These are phyloP conservation scores for Mycosphaerella sp. DNA, from an alignment of 2,329 filamentous ascomycete genomes.

Conservation along the genomic window DNA sequence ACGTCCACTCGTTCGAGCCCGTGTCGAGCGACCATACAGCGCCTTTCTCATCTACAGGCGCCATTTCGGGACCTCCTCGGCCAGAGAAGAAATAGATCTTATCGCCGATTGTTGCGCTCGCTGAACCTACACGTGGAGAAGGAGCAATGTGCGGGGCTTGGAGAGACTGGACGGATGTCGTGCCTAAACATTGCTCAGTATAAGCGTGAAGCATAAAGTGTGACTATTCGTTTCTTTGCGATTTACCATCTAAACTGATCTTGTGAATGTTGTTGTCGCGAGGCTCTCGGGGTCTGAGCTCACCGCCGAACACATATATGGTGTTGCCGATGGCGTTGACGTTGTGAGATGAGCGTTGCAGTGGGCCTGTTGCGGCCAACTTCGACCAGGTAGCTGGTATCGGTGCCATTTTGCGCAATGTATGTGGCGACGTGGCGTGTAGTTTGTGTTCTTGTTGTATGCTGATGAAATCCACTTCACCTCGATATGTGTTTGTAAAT, in stretches of 20 bases:
- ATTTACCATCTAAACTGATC: conserved; percentile 33
- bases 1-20: conserved; percentile 56
- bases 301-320: conserved; percentile 73
- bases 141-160: conserved; percentile 43
- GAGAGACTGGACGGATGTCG: conserved; percentile 21
- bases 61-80: conserved; percentile 61
- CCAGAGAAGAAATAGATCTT: conserved; percentile 79
- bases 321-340: conserved; percentile 45
- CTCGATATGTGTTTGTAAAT: no score
- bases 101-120: conserved; percentile 59
- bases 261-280: conserved; percentile 67
- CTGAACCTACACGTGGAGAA: conserved; percentile 63
- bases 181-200: conserved; percentile 16
- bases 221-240: not conserved
- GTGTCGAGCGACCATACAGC: conserved; percentile 72
- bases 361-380: conserved; percentile 33
- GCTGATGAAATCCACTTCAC: no score
- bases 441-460: not conserved
- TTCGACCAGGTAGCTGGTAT: conserved; percentile 32
- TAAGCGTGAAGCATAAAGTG: not conserved
- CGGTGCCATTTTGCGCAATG: conserved; percentile 1
- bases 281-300: conserved; percentile 58
- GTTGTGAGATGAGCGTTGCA: conserved; percentile 69
- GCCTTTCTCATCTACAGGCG: conserved; percentile 66
- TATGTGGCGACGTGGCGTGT: not conserved